Evolutionary conservation across 306 rosid genomes (phyloP).

Genomic region (Psophocarpus tetragonolobus): DNA sequence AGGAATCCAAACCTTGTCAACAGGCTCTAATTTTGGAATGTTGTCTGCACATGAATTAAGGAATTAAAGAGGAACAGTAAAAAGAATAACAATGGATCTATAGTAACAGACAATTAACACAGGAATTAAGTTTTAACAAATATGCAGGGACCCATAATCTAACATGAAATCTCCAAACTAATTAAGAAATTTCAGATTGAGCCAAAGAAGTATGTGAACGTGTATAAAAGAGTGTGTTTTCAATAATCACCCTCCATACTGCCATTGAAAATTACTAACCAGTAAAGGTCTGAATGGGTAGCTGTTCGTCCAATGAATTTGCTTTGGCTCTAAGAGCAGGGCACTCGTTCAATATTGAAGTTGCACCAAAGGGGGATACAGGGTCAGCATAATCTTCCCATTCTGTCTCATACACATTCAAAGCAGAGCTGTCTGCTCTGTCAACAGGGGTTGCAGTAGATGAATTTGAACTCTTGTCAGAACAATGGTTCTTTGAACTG

Average conservation of each 20-base stretch:
- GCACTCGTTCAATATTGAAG: constrained; percentile 63
- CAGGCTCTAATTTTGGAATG: constrained; percentile 56
- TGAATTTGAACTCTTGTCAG: constrained; percentile 74
- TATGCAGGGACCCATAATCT: background rate
- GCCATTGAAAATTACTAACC: constrained; percentile 55
- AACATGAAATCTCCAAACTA: constrained; percentile 7
- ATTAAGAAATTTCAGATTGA: constrained; percentile 1
- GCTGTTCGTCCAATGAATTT: constrained; percentile 65
- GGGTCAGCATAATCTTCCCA: constrained; percentile 66
- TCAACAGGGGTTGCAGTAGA: constrained; percentile 67
- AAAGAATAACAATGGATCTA: background rate
- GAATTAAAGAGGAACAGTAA: background rate
- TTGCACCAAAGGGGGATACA: constrained; percentile 64
- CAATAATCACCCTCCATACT: constrained; percentile 4
- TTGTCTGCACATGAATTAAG: constrained; percentile 52
- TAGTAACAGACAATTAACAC: background rate
- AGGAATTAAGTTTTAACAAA: background rate
- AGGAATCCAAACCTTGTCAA: constrained; percentile 51
- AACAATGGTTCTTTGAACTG: constrained; percentile 56
- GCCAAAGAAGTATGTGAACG: constrained; percentile 4
- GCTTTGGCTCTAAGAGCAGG: constrained; percentile 57
- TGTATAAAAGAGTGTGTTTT: background rate
- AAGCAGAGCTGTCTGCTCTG: constrained; percentile 52
- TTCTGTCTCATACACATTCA: constrained; percentile 58
- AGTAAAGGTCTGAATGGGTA: constrained; percentile 45